A percentile compares a stretch with the other conserved stretches of the same genome.
Conservation (phyloP, 305 asterid genomes). For the Fraxinus velutina region DNA sequence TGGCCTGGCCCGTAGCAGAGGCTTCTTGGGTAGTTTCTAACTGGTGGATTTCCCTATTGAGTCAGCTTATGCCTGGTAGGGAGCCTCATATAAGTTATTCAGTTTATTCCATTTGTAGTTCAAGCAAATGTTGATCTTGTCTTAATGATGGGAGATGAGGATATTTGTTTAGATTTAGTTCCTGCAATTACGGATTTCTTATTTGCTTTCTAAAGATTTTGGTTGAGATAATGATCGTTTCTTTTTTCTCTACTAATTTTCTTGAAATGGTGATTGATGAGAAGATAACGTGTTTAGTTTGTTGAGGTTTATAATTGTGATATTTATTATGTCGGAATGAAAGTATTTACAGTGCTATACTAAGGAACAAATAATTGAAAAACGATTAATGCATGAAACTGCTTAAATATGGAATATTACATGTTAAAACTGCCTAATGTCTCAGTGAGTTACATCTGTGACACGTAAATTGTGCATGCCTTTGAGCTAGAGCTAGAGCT, state of each 20-base stretch:
- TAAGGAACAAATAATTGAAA: neutral
- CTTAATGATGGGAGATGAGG: slow-evolving; percentile 33
- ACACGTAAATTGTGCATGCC: neutral
- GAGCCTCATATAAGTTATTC: slow-evolving; percentile 30
- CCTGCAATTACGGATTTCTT: slow-evolving; percentile 16
- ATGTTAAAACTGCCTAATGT: neutral
- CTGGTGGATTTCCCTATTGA: slow-evolving; percentile 33
- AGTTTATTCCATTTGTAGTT: slow-evolving; percentile 37
- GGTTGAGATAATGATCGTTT: slow-evolving; percentile 3
- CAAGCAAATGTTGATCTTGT: slow-evolving; percentile 31
- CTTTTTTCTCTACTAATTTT: slow-evolving; percentile 3
- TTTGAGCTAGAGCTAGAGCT: neutral
- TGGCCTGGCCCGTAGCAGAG: slow-evolving; percentile 37
- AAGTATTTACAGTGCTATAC: neutral
- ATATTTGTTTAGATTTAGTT: slow-evolving; percentile 23
- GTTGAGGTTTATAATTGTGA: neutral
- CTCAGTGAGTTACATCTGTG: neutral
- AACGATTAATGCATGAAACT: neutral
- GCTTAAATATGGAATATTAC: neutral
- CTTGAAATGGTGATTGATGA: slow-evolving; percentile 5
- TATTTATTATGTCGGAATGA: neutral
- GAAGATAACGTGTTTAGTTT: neutral
- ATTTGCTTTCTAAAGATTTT: slow-evolving; percentile 16
- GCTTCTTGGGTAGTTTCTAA: slow-evolving; percentile 51
- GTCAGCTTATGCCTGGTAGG: slow-evolving; percentile 31